Evolutionary conservation across 768 basidiomycete genomes (phyloP), one percentile per base, ranked within the genome.

Genomic region (Kwoniella sp.): DNA sequence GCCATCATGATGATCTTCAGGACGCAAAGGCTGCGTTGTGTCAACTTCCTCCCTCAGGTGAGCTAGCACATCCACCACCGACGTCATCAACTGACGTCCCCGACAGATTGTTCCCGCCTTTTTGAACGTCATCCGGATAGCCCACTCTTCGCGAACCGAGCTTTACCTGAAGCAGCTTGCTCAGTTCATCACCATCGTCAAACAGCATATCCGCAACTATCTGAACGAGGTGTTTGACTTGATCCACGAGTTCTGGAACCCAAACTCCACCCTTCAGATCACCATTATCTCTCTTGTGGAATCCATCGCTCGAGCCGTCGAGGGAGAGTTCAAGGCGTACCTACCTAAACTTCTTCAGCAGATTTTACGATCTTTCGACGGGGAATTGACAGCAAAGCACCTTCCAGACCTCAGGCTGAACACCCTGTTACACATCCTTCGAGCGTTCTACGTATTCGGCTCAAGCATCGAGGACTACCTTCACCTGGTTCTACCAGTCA

Each of bases 1-100:
- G 91, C 91, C 1, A 87, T 99, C 62, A 96, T 98, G 89, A 86
- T 89, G 39, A 98, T 99, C 56, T 99, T 98, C 81, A 91, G 92
- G 75, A 95, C 91, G 0, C 92, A 98, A 69, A 91, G 93, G 12
- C 77, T 98, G 69, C 91, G 92, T 79, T 95, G 90, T 72, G 91
- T 93, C 17, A 83, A 88, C 1, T 98, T 96, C 76, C 76, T 99
- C 22, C 88, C 93, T 37, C 91, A 95, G 79, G 89, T 90, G 69
- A 44, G 72, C 43, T 37, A 26, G 14, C 38, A 29, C 6, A 29
- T 20, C 23, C 19, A 27, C 12, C 22, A n/a, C 25, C 15, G 19
- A 36, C 7, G 15, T 7, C 34, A 36, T 5, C 15, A 36, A 19
- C 34, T 36, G 19, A 36, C 19, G 7, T 6, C 15, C 41, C 31